Evolutionary conservation across 169 alveolate species (phyloP).

Genomic region (Perkinsus marinus): DNA sequence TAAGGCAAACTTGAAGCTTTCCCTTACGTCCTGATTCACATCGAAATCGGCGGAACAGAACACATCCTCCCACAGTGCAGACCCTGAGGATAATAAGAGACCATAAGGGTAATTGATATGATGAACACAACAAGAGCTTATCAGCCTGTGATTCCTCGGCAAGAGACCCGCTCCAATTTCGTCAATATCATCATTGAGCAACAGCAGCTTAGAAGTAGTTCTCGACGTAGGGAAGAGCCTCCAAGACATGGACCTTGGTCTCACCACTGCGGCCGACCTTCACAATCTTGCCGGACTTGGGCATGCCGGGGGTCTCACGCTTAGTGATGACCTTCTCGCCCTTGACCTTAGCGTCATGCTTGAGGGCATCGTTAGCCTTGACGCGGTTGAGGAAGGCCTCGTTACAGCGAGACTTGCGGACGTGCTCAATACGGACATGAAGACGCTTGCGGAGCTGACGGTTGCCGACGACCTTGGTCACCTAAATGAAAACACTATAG

Average conservation of each 20-base stretch:
- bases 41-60: too few relatives aligned
- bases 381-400: conserved; percentile 89
- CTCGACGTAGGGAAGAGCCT: conserved; percentile 17
- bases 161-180: not conserved
- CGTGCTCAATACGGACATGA: conserved; percentile 93
- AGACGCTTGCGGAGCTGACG: conserved; percentile 87
- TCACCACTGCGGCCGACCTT: conserved; percentile 41
- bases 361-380: conserved; percentile 68
- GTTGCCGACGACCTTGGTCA: conserved; percentile 90
- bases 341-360: conserved; percentile 74
- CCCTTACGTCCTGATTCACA: too few relatives aligned
- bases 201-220: conserved; percentile 2
- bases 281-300: conserved; percentile 52
- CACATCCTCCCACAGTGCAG: too few relatives aligned
- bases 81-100: too few relatives aligned
- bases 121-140: not conserved
- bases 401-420: conserved; percentile 86
- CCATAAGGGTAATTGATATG: not conserved
- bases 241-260: conserved; percentile 17
- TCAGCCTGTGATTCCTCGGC: not conserved
- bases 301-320: conserved; percentile 44
- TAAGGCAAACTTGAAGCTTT: too few relatives aligned
- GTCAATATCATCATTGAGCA: not conserved
- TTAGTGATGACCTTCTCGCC: conserved; percentile 43
- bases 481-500: not conserved